These are phyloP conservation scores for Zea luxurians DNA, from an alignment of 176 grass and related monocot species.

Conservation along the genomic window DNA sequence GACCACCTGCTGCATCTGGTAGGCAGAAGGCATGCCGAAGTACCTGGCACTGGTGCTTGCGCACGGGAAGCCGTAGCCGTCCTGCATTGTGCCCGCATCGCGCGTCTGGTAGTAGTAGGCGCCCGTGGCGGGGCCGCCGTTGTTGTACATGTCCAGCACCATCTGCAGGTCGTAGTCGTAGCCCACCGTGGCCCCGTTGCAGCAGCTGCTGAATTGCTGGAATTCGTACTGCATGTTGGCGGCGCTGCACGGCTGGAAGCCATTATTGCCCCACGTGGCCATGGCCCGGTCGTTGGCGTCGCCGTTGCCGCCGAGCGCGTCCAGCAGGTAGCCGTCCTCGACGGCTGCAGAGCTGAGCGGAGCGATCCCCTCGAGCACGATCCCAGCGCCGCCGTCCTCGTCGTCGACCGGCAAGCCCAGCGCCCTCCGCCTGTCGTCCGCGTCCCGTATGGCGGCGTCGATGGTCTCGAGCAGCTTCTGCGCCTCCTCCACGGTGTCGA, in stretches of 20 bases:
- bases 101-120: background rate
- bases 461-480: background rate
- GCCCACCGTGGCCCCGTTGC: background rate
- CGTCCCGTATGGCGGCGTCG: slow-evolving; percentile 12
- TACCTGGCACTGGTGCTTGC: background rate
- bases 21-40: background rate
- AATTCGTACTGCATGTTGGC: background rate
- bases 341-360: background rate
- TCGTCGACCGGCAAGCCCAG: background rate
- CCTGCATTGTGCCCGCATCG: background rate
- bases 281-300: background rate
- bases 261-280: background rate
- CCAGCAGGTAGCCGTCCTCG: background rate
- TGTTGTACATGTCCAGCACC: background rate
- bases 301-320: background rate
- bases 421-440: background rate
- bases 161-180: slow-evolving; percentile 26
- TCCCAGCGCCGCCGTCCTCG: background rate
- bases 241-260: background rate
- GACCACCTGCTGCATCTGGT: background rate
- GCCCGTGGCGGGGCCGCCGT: background rate
- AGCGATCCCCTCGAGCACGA: background rate
- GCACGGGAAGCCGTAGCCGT: background rate
- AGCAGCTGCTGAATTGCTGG: background rate
- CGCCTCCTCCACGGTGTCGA: background rate